Conservation (phyloP, 78 protist genomes). For the Polysphondylium violaceum region DNA sequence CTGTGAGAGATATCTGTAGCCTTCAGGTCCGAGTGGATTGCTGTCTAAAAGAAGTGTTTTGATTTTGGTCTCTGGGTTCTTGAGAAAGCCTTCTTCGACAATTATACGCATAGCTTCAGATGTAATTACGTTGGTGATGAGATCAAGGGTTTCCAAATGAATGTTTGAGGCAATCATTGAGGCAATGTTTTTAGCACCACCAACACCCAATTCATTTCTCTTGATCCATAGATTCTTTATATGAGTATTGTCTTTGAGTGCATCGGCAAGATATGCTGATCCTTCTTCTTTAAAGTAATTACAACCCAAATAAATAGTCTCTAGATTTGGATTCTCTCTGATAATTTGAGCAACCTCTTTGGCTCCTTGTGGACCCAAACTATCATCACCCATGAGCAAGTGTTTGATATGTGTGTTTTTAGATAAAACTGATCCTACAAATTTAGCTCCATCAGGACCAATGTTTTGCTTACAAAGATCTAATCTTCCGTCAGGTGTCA, state of each 20-base stretch:
- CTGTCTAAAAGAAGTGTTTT: background rate
- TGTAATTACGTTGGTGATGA: background rate
- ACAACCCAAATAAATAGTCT: constrained; percentile 25
- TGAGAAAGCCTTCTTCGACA: background rate
- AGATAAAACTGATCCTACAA: background rate
- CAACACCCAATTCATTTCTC: constrained; percentile 27
- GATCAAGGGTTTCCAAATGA: background rate
- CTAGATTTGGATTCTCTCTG: background rate
- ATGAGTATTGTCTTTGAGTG: background rate
- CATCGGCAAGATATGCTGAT: background rate
- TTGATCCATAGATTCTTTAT: constrained; percentile 60
- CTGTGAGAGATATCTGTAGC: background rate
- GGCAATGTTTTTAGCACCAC: background rate
- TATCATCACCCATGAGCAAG: constrained; percentile 22
- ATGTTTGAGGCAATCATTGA: background rate
- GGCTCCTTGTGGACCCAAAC: constrained; percentile 23
- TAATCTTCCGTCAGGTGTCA: background rate
- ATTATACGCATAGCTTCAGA: background rate
- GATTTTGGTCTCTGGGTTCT: background rate
- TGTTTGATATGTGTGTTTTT: constrained; percentile 3
- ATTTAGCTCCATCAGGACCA: constrained; percentile 17
- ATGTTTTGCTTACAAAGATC: constrained; percentile 41
- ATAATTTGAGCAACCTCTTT: constrained; percentile 11
- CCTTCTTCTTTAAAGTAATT: constrained; percentile 23
- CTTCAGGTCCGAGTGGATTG: background rate